phyloP scores from a whole-genome alignment of 73 alveolate species.

The Stentor coeruleus region DNA sequence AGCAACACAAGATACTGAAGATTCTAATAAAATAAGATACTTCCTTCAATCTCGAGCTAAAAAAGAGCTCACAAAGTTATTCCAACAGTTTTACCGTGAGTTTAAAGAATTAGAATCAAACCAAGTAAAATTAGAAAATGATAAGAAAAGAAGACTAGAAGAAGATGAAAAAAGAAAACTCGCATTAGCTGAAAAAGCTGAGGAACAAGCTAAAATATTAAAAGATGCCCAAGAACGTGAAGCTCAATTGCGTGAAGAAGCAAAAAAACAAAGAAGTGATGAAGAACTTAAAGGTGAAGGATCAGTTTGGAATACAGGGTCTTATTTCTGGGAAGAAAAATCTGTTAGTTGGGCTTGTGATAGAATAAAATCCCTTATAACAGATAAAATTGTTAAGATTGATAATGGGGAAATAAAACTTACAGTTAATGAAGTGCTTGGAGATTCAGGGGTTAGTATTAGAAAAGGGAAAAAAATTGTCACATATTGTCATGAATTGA shows the following conservation, averaged over 20 bases:
- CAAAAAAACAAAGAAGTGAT: conserved; percentile 34
- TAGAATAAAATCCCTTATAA: conserved; percentile 35
- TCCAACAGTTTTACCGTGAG: conserved; percentile 22
- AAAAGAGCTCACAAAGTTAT: conserved; percentile 24
- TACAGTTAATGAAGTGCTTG: conserved; percentile 40
- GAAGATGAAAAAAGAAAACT: conserved; percentile 31
- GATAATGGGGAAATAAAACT: conserved; percentile 31
- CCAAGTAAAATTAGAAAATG: conserved; percentile 34
- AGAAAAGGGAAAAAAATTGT: conserved; percentile 60
- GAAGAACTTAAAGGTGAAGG: conserved; percentile 37
- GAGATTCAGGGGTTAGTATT: conserved; percentile 49
- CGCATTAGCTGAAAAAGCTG: conserved; percentile 34
- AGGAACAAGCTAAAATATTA: conserved; percentile 35
- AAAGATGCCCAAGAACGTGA: conserved; percentile 37
- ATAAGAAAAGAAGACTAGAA: conserved; percentile 47
- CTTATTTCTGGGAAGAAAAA: conserved; percentile 60
- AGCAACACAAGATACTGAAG: conserved; percentile 33
- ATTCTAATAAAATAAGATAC: conserved; percentile 18
- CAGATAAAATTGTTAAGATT: conserved; percentile 16
- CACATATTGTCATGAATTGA: conserved; percentile 35
- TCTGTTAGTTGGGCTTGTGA: conserved; percentile 52
- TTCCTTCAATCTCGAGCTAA: conserved; percentile 23
- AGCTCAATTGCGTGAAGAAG: conserved; percentile 34
- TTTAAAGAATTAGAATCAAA: conserved; percentile 12
- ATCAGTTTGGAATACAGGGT: conserved; percentile 52